These are phyloP conservation scores for Aspergillus sp. DNA, from an alignment of 2,329 filamentous ascomycete species.

Conservation along the genomic window DNA sequence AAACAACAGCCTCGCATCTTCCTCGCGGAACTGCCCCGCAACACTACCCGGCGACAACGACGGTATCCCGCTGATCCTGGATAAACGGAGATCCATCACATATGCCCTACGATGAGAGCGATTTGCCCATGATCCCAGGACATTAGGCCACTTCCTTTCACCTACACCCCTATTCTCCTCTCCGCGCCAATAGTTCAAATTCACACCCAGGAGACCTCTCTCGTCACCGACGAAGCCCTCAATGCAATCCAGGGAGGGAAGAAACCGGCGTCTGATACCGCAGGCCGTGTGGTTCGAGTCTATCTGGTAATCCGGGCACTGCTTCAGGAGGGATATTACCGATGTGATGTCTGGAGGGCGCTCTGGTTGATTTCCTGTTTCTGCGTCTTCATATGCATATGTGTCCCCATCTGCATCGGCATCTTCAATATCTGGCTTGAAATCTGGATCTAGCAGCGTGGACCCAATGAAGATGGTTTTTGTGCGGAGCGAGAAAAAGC, in stretches of 20 bases:
- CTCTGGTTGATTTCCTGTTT: constrained; percentile 3
- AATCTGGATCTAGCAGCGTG: constrained; percentile 37
- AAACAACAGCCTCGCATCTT: constrained; percentile 35
- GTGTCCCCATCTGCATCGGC: not conserved
- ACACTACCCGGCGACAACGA: constrained; percentile 14
- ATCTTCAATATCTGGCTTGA: constrained; percentile 19
- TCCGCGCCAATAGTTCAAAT: constrained; percentile 14
- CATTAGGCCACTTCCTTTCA: constrained; percentile 12
- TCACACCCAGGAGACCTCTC: constrained; percentile 32
- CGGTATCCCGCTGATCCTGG: constrained; percentile 24
- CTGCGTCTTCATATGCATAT: constrained; percentile 8
- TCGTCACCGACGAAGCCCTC: constrained; percentile 36
- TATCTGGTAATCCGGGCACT: constrained; percentile 45
- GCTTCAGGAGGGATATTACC: constrained; percentile 39
- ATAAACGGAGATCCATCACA: constrained; percentile 26
- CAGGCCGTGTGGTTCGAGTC: constrained; percentile 43
- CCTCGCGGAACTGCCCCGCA: constrained; percentile 19
- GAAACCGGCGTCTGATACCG: constrained; percentile 41
- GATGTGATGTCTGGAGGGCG: constrained; percentile 27
- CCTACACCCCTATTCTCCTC: not conserved
- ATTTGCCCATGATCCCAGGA: constrained; percentile 24
- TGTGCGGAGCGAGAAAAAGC: constrained; percentile 42
- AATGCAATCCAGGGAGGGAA: constrained; percentile 40
- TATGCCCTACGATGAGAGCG: constrained; percentile 17
- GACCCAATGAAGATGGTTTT: constrained; percentile 45